Evolutionary conservation across 2,329 filamentous ascomycete species (phyloP).

Genomic region (Thermochaetoides dissita): DNA sequence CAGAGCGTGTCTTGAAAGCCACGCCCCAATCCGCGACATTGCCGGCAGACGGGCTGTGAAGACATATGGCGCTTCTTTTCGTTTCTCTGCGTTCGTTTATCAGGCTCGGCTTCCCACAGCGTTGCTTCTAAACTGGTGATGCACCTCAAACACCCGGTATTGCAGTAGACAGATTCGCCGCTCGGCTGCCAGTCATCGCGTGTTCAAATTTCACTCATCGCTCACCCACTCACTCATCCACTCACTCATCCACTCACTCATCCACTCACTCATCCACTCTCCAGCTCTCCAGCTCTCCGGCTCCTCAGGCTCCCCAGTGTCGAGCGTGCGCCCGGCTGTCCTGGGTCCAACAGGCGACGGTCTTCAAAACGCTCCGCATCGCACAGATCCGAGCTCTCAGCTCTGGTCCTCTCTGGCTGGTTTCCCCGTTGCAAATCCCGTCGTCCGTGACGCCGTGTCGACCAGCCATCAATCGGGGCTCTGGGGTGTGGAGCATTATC

Average conservation of each 20-base stretch:
- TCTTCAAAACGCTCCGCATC: slow-evolving; percentile 2
- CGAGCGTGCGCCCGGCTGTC: too few relatives aligned
- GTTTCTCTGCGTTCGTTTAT: slow-evolving; percentile 1
- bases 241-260: too few relatives aligned
- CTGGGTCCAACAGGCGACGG: background rate
- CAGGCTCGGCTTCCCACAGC: background rate
- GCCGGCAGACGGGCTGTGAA: background rate
- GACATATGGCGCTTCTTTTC: background rate
- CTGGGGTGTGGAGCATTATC: slow-evolving; percentile 9
- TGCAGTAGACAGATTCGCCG: too few relatives aligned
- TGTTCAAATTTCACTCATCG: background rate
- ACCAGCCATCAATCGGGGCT: slow-evolving; percentile 12
- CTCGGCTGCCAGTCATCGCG: background rate
- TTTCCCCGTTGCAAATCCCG: slow-evolving; percentile 11
- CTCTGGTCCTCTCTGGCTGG: slow-evolving; percentile 6
- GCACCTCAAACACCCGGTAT: background rate
- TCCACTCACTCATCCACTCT: too few relatives aligned
- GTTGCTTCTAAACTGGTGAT: background rate
- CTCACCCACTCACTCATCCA: background rate
- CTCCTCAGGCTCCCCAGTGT: background rate
- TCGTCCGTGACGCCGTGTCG: too few relatives aligned
- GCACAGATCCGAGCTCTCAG: slow-evolving; percentile 3
- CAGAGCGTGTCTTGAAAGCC: slow-evolving; percentile 1
- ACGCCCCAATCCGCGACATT: background rate
- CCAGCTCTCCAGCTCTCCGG: background rate